Conservation (phyloP, 768 basidiomycete species). For the Lentinula guzmanii region DNA sequence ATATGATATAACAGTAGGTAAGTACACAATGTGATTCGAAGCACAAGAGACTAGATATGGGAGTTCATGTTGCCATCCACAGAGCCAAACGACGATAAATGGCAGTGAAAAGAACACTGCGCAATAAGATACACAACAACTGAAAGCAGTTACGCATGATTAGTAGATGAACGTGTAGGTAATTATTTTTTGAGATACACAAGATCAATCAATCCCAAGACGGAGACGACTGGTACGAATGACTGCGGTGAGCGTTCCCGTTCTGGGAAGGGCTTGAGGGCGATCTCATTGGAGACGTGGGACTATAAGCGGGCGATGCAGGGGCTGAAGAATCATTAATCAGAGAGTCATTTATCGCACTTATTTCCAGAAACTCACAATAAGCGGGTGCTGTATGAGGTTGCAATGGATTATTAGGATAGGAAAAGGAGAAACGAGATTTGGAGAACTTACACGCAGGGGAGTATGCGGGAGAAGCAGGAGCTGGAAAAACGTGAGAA, state of each 20-base stretch:
- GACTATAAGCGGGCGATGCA: slow-evolving; percentile 82
- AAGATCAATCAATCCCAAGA: slow-evolving; percentile 41
- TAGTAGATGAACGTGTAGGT: not conserved
- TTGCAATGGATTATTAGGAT: slow-evolving; percentile 6
- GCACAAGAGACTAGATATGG: not conserved
- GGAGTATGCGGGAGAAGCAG: slow-evolving; percentile 83
- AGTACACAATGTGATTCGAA: not conserved
- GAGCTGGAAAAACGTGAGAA: slow-evolving; percentile 41
- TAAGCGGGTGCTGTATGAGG: slow-evolving; percentile 61
- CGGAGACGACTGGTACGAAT: slow-evolving; percentile 43
- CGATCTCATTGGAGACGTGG: slow-evolving; percentile 80
- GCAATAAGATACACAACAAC: not conserved
- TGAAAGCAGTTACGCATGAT: not conserved
- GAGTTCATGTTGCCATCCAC: not conserved
- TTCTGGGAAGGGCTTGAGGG: slow-evolving; percentile 73
- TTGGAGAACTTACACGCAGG: slow-evolving; percentile 64
- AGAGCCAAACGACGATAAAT: not conserved
- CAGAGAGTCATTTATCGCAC: slow-evolving; percentile 2
- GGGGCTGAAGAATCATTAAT: slow-evolving; percentile 45
- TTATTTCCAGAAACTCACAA: slow-evolving; percentile 41
- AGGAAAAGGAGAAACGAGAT: not conserved
- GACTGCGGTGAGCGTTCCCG: slow-evolving; percentile 28
- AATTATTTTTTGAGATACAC: not conserved
- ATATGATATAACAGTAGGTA: too few relatives aligned
- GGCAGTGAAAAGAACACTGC: not conserved